Evolutionary conservation across 495 filamentous ascomycete species (phyloP).

Genomic region (Articulospora tetracladia): DNA sequence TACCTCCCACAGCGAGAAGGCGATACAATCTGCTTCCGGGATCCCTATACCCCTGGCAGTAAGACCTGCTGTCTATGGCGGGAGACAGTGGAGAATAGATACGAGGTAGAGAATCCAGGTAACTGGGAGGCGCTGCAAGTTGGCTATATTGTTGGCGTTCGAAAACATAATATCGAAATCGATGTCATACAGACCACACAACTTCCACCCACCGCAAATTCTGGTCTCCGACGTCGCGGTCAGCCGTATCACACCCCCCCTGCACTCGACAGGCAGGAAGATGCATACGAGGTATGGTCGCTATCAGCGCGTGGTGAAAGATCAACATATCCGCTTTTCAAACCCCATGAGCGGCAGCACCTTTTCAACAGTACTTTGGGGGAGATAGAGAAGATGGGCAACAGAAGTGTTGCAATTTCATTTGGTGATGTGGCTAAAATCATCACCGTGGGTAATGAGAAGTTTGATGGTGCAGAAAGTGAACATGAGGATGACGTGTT

Average conservation of each 20-base stretch:
- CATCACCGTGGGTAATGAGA: conserved; percentile 56
- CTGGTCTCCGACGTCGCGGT: conserved; percentile 15
- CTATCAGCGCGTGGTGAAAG: conserved; percentile 43
- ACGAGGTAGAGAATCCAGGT: conserved; percentile 43
- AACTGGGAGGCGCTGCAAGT: conserved; percentile 42
- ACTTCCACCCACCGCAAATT: background rate
- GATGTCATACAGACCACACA: background rate
- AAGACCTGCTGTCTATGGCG: conserved; percentile 38
- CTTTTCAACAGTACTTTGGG: conserved; percentile 58
- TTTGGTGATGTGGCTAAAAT: conserved; percentile 67
- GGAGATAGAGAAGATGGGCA: conserved; percentile 54
- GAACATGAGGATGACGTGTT: conserved; percentile 11
- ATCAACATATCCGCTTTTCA: conserved; percentile 24
- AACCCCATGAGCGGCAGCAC: conserved; percentile 31
- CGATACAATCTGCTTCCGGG: conserved; percentile 37
- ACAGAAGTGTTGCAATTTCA: conserved; percentile 56
- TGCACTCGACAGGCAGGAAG: conserved; percentile 17
- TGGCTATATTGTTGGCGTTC: conserved; percentile 45
- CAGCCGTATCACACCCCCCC: background rate
- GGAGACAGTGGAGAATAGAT: conserved; percentile 32
- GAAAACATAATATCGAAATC: conserved; percentile 24
- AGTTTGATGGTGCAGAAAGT: conserved; percentile 36
- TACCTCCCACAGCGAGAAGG: conserved; percentile 45
- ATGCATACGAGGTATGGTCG: conserved; percentile 65
- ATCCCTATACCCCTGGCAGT: conserved; percentile 17